Conservation (phyloP, 2,329 filamentous ascomycete genomes). For the Clonostachys solani region DNA sequence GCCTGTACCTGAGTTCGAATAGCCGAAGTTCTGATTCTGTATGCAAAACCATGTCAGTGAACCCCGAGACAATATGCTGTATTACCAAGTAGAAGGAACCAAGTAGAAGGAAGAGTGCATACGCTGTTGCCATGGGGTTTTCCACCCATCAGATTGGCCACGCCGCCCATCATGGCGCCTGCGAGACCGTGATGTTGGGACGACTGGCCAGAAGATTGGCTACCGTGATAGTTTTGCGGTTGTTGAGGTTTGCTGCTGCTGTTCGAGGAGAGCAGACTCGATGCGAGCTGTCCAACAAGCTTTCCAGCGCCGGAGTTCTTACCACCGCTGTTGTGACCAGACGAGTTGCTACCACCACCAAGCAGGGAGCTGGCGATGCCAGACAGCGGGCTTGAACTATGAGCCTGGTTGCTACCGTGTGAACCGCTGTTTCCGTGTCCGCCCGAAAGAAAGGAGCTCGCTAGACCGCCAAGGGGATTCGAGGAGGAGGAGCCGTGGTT, state of each 20-base stretch:
- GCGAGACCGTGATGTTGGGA: constrained; percentile 40
- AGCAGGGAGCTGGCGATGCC: constrained; percentile 43
- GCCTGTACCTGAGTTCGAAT: constrained; percentile 49
- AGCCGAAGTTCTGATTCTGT: constrained; percentile 57
- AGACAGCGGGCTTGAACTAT: constrained; percentile 31
- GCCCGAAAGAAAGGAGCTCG: not conserved
- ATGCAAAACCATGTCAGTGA: constrained; percentile 17
- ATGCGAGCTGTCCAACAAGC: constrained; percentile 52
- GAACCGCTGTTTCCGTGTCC: constrained; percentile 11
- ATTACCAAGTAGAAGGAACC: too few species aligned
- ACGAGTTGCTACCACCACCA: constrained; percentile 24
- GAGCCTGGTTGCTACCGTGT: constrained; percentile 16
- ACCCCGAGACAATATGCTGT: too few species aligned
- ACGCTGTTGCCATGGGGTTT: constrained; percentile 17
- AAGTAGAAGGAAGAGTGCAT: too few species aligned
- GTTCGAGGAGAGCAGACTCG: constrained; percentile 45
- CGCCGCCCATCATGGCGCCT: constrained; percentile 49
- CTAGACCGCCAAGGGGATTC: constrained; percentile 1
- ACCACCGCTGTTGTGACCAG: constrained; percentile 21
- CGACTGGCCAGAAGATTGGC: constrained; percentile 29
- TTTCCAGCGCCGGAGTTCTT: constrained; percentile 42
- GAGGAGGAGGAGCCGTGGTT: constrained; percentile 1
- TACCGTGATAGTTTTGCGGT: constrained; percentile 44
- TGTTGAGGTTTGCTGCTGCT: constrained; percentile 37
- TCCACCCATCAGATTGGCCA: constrained; percentile 49